Evolutionary conservation across 2,329 filamentous ascomycete genomes (phyloP).

Genomic region (Gyromitra esculenta): DNA sequence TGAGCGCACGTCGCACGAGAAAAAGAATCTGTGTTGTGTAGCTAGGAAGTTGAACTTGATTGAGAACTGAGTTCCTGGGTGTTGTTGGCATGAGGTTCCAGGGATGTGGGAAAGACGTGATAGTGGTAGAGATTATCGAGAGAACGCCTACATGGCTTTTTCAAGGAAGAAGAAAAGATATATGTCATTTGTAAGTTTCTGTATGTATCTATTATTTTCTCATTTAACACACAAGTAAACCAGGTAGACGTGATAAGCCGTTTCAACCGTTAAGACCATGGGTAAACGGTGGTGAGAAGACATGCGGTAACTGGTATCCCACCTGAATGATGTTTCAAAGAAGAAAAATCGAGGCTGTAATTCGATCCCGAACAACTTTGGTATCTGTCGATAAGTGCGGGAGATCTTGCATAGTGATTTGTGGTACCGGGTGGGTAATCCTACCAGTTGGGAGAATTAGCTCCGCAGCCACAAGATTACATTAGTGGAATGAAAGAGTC

Average conservation of each 20-base stretch:
- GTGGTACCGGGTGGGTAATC: constrained; percentile 17
- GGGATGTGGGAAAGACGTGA: not conserved
- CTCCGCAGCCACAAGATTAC: not conserved
- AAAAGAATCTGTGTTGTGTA: constrained; percentile 7
- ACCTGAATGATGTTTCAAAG: not conserved
- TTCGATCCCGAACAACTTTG: constrained; percentile 8
- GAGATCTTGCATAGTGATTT: constrained; percentile 22
- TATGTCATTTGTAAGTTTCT: constrained; percentile 7
- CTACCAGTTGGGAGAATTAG: constrained; percentile 17
- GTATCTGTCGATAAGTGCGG: constrained; percentile 8
- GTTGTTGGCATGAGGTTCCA: constrained; percentile 4
- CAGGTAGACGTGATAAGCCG: constrained; percentile 12
- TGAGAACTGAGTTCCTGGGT: constrained; percentile 10
- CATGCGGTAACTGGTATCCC: not conserved
- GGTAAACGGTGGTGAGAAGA: constrained; percentile 8
- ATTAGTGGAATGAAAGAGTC: constrained; percentile 3
- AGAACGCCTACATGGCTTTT: constrained; percentile 4
- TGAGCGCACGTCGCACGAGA: constrained; percentile 19
- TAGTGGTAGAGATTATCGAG: not conserved
- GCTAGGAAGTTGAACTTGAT: constrained; percentile 13
- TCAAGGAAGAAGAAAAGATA: not conserved
- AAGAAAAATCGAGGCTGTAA: constrained; percentile 12
- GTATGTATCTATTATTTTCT: constrained; percentile 1
- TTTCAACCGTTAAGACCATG: constrained; percentile 19
- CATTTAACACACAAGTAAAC: not conserved